Conservation (phyloP, 306 rosid species). For the Glycyrrhiza uralensis region DNA sequence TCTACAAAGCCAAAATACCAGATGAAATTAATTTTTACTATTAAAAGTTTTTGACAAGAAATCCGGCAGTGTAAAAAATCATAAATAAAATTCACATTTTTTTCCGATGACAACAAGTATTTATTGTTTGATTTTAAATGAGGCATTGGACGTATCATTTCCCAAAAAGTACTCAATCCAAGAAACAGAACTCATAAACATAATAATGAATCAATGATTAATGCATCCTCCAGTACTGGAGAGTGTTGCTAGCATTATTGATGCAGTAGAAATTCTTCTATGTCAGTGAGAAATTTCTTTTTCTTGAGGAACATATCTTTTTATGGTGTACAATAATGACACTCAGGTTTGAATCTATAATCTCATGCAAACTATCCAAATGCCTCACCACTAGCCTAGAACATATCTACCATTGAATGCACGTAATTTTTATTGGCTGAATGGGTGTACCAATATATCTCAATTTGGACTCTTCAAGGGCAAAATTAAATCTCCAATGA, state of each 20-base stretch:
- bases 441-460: neutral
- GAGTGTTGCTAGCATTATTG: neutral
- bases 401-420: neutral
- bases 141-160: neutral
- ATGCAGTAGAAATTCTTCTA: neutral
- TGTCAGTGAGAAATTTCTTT: neutral
- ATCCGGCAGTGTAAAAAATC: neutral
- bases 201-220: neutral
- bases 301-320: neutral
- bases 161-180: neutral
- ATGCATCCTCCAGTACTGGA: neutral
- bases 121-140: neutral
- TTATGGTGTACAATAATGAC: too few species aligned
- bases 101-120: neutral
- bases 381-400: too few species aligned
- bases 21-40: neutral
- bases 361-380: too few species aligned
- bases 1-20: slow-evolving; percentile 36
- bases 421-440: neutral
- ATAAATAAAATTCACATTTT: neutral
- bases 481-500: neutral
- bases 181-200: neutral
- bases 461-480: neutral
- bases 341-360: too few species aligned
- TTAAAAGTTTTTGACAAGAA: neutral